Evolutionary conservation across 768 basidiomycete species (phyloP).

Genomic region (Xerocomus spinulosus): DNA sequence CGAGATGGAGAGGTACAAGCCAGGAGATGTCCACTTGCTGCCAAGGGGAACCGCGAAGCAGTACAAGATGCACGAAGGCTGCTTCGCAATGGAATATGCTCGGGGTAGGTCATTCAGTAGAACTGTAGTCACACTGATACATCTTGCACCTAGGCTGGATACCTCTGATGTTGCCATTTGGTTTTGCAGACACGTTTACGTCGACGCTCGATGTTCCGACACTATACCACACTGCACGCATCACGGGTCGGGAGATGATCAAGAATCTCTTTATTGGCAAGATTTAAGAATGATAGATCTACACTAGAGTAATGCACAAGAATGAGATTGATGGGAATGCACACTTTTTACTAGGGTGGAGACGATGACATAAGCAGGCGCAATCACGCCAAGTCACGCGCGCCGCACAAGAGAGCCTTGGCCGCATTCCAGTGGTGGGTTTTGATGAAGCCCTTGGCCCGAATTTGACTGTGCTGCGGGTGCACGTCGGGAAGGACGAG

Average conservation of each 20-base stretch:
- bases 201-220: conserved; percentile 89
- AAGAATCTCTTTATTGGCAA: conserved; percentile 81
- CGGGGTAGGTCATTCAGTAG: conserved; percentile 52
- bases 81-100: conserved; percentile 94
- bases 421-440: too few relatives aligned
- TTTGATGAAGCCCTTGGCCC: conserved; percentile 3
- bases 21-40: conserved; percentile 83
- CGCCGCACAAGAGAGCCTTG: too few relatives aligned
- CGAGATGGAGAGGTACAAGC: conserved; percentile 77
- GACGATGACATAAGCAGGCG: conserved; percentile 5
- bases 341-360: too few relatives aligned
- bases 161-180: conserved; percentile 93
- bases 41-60: conserved; percentile 85
- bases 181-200: conserved; percentile 75
- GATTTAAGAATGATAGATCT: conserved; percentile 44
- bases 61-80: conserved; percentile 96
- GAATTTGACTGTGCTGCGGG: neutral
- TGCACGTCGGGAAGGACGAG: neutral
- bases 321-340: neutral
- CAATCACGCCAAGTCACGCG: neutral
- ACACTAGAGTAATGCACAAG: too few relatives aligned
- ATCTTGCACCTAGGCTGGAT: conserved; percentile 76
- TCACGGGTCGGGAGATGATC: conserved; percentile 82
- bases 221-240: conserved; percentile 67
- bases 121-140: neutral